Evolutionary conservation across 768 basidiomycete species (phyloP).

Genomic region (Leccinum pellstonianum): DNA sequence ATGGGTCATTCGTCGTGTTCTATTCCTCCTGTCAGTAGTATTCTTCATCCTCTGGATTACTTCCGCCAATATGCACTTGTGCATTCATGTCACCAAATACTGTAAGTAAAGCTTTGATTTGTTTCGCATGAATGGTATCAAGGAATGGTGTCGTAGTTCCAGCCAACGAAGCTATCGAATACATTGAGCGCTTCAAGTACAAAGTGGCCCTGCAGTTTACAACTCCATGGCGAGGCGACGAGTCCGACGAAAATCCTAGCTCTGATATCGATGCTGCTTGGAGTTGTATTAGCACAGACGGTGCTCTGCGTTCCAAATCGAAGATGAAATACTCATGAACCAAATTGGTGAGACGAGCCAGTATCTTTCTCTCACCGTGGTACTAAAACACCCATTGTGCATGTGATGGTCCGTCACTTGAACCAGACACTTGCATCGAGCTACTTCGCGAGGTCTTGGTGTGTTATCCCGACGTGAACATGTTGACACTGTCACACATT

Average conservation of each 20-base stretch:
- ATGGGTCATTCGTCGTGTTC: slow-evolving; percentile 3
- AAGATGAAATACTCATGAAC: slow-evolving; percentile 1
- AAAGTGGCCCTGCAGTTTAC: slow-evolving; percentile 4
- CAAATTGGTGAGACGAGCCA: neutral
- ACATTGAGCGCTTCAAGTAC: slow-evolving; percentile 3
- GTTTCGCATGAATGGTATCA: neutral
- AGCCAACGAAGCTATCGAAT: slow-evolving; percentile 10
- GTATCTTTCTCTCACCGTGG: too few relatives aligned
- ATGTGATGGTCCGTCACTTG: neutral
- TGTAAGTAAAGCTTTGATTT: slow-evolving; percentile 1
- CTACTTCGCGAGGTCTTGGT: slow-evolving; percentile 7
- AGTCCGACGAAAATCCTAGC: slow-evolving; percentile 3
- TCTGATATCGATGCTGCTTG: slow-evolving; percentile 14
- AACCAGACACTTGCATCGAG: slow-evolving; percentile 8
- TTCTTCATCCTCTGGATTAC: slow-evolving; percentile 12
- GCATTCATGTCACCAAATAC: slow-evolving; percentile 1
- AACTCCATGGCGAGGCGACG: slow-evolving; percentile 9
- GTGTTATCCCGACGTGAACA: slow-evolving; percentile 10
- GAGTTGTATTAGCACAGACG: slow-evolving; percentile 4
- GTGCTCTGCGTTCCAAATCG: slow-evolving; percentile 5
- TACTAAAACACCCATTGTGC: too few relatives aligned
- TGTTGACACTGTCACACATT: neutral
- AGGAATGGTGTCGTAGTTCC: slow-evolving; percentile 1
- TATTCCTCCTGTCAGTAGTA: neutral
- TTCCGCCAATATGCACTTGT: neutral